Conservation (phyloP, 352 stramenopile species). For the Elongisporangium prolatum region DNA sequence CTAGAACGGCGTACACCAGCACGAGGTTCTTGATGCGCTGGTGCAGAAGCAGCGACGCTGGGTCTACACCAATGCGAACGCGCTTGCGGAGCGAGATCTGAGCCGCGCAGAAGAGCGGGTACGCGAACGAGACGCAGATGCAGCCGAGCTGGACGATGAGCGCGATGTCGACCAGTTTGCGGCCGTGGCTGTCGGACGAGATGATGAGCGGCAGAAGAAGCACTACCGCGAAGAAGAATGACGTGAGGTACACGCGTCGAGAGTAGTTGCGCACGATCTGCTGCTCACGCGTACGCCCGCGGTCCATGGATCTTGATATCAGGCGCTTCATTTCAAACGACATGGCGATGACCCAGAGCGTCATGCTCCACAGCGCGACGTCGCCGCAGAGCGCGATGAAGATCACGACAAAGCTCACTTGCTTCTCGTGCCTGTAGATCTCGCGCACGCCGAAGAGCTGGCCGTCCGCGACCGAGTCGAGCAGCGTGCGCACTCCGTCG, state of each 20-base stretch:
- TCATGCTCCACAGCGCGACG: constrained; percentile 48
- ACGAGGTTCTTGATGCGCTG: constrained; percentile 67
- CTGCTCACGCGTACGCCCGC: constrained; percentile 41
- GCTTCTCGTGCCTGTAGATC: constrained; percentile 34
- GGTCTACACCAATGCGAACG: constrained; percentile 30
- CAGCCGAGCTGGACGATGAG: constrained; percentile 42
- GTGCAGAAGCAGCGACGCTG: constrained; percentile 39
- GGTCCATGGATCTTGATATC: constrained; percentile 64
- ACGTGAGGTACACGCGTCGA: constrained; percentile 28
- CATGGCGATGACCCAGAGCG: constrained; percentile 60
- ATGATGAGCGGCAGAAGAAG: constrained; percentile 35
- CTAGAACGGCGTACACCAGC: constrained; percentile 58
- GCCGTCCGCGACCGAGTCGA: constrained; percentile 43
- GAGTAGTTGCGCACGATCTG: constrained; percentile 50
- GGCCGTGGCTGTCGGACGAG: constrained; percentile 16
- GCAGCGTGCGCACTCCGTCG: constrained; percentile 31
- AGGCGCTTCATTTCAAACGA: constrained; percentile 66
- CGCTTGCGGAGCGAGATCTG: constrained; percentile 47
- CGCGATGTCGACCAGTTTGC: constrained; percentile 24
- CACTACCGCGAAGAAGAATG: constrained; percentile 28
- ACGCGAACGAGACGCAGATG: constrained; percentile 53
- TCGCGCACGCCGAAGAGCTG: constrained; percentile 45
- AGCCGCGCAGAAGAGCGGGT: constrained; percentile 43
- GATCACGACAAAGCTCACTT: constrained; percentile 32
- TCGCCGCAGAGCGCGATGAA: constrained; percentile 50